These are phyloP conservation scores for Candida glucosophila DNA, from an alignment of 1,139 yeast genomes.

Conservation along the genomic window DNA sequence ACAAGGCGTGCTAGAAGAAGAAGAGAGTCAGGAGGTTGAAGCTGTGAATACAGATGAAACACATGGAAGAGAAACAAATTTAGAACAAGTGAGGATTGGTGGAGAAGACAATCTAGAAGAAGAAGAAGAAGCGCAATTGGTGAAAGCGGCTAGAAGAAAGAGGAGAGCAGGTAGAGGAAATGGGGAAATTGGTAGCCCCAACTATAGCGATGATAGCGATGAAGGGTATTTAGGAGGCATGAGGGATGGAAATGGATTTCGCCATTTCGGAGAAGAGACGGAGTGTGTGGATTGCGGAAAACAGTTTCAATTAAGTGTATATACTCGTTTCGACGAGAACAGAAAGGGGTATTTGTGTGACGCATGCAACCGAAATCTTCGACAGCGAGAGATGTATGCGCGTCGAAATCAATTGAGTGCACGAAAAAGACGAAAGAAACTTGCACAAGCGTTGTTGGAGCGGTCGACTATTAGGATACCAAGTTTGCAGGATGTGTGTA, in stretches of 20 bases:
- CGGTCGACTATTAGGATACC: conserved; percentile 57
- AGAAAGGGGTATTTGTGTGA: conserved; percentile 59
- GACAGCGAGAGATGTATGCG: conserved; percentile 34
- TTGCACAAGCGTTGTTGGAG: conserved; percentile 80
- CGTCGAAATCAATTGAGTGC: conserved; percentile 51
- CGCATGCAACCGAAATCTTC: conserved; percentile 45
- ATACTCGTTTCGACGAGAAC: conserved; percentile 44
- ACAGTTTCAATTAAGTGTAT: conserved; percentile 52
- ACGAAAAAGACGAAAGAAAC: conserved; percentile 62
- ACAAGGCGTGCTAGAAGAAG: conserved; percentile 6
- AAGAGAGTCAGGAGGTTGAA: conserved; percentile 21
- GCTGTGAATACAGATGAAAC: neutral
- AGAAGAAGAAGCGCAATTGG: conserved; percentile 23
- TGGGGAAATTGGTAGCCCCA: no score
- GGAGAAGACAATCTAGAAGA: no score
- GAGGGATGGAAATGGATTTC: conserved; percentile 17
- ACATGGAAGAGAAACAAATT: no score
- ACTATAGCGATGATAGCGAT: conserved; percentile 6
- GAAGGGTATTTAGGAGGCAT: no score
- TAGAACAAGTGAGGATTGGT: no score
- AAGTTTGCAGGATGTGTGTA: conserved; percentile 73
- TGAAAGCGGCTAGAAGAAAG: conserved; percentile 34
- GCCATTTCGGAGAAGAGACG: conserved; percentile 39
- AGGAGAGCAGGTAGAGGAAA: conserved; percentile 21
- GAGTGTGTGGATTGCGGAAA: conserved; percentile 53